Evolutionary conservation across 2,329 filamentous ascomycete species (phyloP).

Genomic region (Endoconidiophora laricicola): DNA sequence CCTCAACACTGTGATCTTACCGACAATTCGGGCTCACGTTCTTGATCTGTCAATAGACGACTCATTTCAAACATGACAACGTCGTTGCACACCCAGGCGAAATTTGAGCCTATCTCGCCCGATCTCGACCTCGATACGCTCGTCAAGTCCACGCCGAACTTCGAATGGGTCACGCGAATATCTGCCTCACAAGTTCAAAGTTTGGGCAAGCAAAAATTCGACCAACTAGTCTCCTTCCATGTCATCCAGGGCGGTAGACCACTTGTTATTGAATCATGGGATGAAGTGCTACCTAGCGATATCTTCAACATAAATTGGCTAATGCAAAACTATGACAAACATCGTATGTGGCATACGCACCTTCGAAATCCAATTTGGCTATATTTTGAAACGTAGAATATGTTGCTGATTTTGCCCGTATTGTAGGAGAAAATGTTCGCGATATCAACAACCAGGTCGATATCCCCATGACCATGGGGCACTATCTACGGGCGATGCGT

Average conservation of each 20-base stretch:
- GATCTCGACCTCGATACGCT: constrained; percentile 62
- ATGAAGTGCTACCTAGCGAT: constrained; percentile 54
- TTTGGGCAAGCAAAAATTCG: constrained; percentile 63
- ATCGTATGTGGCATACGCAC: constrained; percentile 37
- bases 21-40: background rate
- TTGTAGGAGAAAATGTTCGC: constrained; percentile 62
- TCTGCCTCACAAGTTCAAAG: constrained; percentile 61
- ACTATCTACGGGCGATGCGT: constrained; percentile 79
- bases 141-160: constrained; percentile 66
- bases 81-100: constrained; percentile 61
- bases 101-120: constrained; percentile 81
- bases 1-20: background rate
- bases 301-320: constrained; percentile 75
- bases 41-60: background rate
- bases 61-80: constrained; percentile 46
- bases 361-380: background rate
- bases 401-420: background rate
- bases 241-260: constrained; percentile 77
- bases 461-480: constrained; percentile 70
- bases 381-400: background rate
- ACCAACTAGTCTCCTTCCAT: constrained; percentile 68
- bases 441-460: constrained; percentile 59
- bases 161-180: constrained; percentile 72
- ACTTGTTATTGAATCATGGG: constrained; percentile 79
- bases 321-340: constrained; percentile 58